phyloP scores from a whole-genome alignment of 805 yeast genomes.

The Osmozyma mogii region DNA sequence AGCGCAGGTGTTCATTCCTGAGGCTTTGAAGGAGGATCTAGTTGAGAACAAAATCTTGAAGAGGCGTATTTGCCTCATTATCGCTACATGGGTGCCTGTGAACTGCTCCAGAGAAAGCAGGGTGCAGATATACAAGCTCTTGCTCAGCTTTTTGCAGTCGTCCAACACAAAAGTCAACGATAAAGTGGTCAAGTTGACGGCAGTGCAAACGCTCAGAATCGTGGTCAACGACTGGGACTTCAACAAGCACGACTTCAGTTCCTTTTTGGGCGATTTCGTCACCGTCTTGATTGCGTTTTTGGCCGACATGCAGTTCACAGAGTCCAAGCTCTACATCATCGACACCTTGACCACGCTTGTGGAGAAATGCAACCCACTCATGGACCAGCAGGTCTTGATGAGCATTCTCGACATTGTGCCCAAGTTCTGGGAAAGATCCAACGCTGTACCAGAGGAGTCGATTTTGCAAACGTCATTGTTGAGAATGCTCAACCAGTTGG shows the following conservation, averaged over 20 bases:
- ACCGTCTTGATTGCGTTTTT: conserved; percentile 43
- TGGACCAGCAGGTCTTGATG: conserved; percentile 43
- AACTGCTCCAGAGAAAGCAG: conserved; percentile 55
- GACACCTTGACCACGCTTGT: conserved; percentile 59
- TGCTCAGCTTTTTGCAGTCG: conserved; percentile 41
- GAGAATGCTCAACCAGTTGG: conserved; percentile 51
- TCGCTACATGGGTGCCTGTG: conserved; percentile 74
- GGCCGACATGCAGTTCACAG: conserved; percentile 48
- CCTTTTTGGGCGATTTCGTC: conserved; percentile 51
- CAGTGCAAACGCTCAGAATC: conserved; percentile 59
- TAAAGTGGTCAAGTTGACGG: conserved; percentile 71
- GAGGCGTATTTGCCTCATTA: conserved; percentile 68
- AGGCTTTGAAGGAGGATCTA: conserved; percentile 40
- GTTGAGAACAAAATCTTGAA: conserved; percentile 53
- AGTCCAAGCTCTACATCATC: conserved; percentile 67
- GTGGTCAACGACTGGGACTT: conserved; percentile 86
- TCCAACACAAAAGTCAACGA: conserved; percentile 50
- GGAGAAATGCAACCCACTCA: conserved; percentile 56
- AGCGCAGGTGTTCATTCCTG: conserved; percentile 58
- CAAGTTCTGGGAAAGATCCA: conserved; percentile 61
- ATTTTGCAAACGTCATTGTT: conserved; percentile 32
- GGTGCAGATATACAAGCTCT: conserved; percentile 48
- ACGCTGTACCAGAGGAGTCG: conserved; percentile 22
- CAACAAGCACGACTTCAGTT: conserved; percentile 55
- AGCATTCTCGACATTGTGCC: conserved; percentile 56